phyloP scores from a whole-genome alignment of 768 basidiomycete species.

The Coprinopsis marcescibilis region DNA sequence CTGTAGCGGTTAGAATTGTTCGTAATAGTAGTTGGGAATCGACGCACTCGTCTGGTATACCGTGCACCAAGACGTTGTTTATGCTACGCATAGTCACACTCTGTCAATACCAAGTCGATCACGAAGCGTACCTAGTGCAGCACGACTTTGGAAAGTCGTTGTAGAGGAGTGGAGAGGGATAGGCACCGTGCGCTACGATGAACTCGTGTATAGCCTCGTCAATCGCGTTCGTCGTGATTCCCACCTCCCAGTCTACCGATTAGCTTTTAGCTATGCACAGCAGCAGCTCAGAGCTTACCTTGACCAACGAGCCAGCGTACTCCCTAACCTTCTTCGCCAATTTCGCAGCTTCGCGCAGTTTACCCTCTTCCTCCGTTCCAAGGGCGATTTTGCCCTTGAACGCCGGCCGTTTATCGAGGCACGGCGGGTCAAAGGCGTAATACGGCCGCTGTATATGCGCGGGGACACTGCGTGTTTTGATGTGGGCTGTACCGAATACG shows the following conservation, averaged over 20 bases:
- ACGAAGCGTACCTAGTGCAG: constrained; percentile 50
- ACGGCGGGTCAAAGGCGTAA: constrained; percentile 34
- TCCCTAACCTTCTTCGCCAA: constrained; percentile 54
- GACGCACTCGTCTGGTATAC: constrained; percentile 84
- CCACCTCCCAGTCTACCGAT: constrained; percentile 37
- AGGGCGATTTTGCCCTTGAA: constrained; percentile 35
- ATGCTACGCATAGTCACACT: constrained; percentile 53
- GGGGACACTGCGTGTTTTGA: constrained; percentile 53
- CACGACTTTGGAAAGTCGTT: constrained; percentile 70
- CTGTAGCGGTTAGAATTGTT: constrained; percentile 4
- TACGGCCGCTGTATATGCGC: constrained; percentile 45
- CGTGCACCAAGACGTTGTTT: constrained; percentile 84
- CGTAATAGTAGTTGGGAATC: not conserved
- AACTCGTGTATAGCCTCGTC: constrained; percentile 69
- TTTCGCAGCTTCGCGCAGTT: constrained; percentile 45
- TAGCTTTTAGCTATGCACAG: constrained; percentile 1
- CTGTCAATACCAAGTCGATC: not conserved
- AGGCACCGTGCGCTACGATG: constrained; percentile 63
- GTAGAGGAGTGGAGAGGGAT: constrained; percentile 83
- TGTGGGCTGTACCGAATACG: constrained; percentile 58
- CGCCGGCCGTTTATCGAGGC: constrained; percentile 8
- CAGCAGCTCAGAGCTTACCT: constrained; percentile 28
- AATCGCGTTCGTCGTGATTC: constrained; percentile 68
- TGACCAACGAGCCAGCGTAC: constrained; percentile 47
- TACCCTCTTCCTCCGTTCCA: constrained; percentile 46